Evolutionary conservation across 345 rosid genomes (phyloP).

Genomic region (Lepidium aucheri): DNA sequence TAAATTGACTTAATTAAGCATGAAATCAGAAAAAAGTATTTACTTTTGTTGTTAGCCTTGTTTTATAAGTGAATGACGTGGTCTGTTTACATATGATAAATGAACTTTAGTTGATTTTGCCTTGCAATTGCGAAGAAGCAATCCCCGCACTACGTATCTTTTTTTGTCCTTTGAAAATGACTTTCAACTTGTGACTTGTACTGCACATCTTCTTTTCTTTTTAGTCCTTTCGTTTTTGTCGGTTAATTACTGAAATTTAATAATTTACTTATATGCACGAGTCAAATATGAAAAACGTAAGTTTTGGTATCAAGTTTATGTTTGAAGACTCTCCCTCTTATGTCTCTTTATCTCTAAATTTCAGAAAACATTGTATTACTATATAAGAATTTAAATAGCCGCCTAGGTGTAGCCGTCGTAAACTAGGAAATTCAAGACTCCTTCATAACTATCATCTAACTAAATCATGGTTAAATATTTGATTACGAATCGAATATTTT

Average conservation of each 20-base stretch:
- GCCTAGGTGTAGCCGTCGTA: background rate
- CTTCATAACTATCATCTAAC: background rate
- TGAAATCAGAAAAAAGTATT: background rate
- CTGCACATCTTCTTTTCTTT: background rate
- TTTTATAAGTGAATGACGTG: background rate
- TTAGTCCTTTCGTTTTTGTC: background rate
- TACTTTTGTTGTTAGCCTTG: no score
- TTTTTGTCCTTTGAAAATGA: constrained; percentile 10
- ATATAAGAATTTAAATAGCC: background rate
- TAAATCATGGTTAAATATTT: background rate
- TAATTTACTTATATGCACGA: background rate
- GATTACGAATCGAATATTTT: background rate
- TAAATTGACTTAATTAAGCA: background rate
- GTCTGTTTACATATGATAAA: background rate
- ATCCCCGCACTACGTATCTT: constrained; percentile 2
- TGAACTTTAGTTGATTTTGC: background rate
- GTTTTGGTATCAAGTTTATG: constrained; percentile 1
- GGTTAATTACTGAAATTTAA: background rate
- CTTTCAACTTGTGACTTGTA: constrained; percentile 8
- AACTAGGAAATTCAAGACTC: background rate
- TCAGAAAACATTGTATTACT: background rate
- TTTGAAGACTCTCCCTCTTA: constrained; percentile 9
- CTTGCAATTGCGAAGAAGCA: constrained; percentile 16
- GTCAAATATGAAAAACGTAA: background rate
- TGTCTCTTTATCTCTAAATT: background rate